phyloP scores from a whole-genome alignment of 148 eudicot species.

The Fagopyrum homotropicum region DNA sequence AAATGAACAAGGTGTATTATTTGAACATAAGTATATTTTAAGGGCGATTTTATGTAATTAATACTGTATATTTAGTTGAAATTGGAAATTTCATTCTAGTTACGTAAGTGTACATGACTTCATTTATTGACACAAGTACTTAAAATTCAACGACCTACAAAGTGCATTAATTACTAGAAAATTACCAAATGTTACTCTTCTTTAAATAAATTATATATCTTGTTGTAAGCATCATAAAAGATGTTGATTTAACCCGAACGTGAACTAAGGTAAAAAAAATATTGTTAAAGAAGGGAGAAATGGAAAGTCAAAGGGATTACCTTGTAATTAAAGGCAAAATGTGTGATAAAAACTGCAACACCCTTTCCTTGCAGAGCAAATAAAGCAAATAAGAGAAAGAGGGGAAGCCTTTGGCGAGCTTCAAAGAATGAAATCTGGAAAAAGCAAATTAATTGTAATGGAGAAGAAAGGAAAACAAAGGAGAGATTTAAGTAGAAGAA shows the following conservation, averaged over 20 bases:
- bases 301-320: conserved; percentile 9
- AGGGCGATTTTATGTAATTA: too few relatives aligned
- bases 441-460: not conserved
- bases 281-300: not conserved
- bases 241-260: not conserved
- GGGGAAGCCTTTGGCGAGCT: not conserved
- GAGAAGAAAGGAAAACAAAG: not conserved
- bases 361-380: conserved; percentile 13
- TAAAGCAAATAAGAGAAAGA: not conserved
- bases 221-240: not conserved
- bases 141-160: not conserved
- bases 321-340: not conserved
- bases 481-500: conserved; percentile 6
- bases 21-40: too few relatives aligned
- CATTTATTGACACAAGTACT: not conserved
- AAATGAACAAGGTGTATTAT: too few relatives aligned
- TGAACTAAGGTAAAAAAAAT: not conserved
- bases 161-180: not conserved
- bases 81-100: not conserved
- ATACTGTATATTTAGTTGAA: not conserved
- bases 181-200: not conserved
- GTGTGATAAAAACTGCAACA: not conserved
- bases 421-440: conserved; percentile 5
- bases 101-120: not conserved
- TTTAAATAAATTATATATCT: not conserved